phyloP scores from a whole-genome alignment of 2,329 filamentous ascomycete species.

The Calonectria hawksworthii region DNA sequence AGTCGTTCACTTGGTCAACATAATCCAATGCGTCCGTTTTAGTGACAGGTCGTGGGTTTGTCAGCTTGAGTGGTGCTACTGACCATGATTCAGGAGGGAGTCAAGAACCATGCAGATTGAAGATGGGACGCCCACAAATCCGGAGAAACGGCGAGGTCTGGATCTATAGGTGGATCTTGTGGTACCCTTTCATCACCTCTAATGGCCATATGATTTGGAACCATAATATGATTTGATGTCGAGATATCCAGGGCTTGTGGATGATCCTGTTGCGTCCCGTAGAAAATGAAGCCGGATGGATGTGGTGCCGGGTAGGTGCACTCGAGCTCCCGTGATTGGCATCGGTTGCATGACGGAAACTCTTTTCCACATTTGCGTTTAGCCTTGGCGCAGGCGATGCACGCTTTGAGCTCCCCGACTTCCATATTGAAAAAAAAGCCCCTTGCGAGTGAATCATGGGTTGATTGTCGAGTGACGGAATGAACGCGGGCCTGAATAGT shows the following conservation, averaged over 20 bases:
- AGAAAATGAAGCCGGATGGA: background rate
- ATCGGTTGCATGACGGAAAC: conserved; percentile 23
- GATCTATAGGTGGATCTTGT: background rate
- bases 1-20: conserved; percentile 18
- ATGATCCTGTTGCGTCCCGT: background rate
- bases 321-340: background rate
- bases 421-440: background rate
- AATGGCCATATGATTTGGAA: fast-evolving
- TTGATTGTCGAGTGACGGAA: background rate
- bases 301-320: conserved; percentile 10
- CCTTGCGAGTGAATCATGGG: background rate
- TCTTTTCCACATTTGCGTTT: conserved; percentile 40
- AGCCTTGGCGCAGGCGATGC: conserved; percentile 30
- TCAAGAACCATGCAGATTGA: background rate
- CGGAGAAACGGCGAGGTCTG: background rate
- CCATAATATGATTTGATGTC: no score
- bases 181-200: no score
- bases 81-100: conserved; percentile 19
- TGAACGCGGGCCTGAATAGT: background rate
- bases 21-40: conserved; percentile 6
- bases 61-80: background rate
- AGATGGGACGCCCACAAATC: background rate
- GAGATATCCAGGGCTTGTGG: background rate
- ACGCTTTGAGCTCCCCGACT: conserved; percentile 18
- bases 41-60: conserved; percentile 15